phyloP scores from a whole-genome alignment of 2,329 filamentous ascomycete species.

The Aotearoamyces nothofagi region DNA sequence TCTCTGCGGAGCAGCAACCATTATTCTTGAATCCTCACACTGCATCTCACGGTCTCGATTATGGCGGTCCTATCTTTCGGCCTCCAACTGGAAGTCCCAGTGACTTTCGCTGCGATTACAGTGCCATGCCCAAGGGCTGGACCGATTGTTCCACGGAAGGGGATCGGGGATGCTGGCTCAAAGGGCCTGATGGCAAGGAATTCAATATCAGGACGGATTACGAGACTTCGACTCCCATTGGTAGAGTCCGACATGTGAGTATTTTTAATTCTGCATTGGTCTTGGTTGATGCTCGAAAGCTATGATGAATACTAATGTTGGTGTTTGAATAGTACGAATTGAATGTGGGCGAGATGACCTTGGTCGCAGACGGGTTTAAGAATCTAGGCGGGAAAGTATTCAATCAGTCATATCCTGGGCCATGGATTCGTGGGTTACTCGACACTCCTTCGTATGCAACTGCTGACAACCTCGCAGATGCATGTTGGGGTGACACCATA shows the following conservation, averaged over 20 bases:
- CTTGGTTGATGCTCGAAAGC: neutral
- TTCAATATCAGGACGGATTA: neutral
- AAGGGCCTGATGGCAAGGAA: neutral
- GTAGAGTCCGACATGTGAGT: neutral
- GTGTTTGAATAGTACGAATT: constrained; percentile 25
- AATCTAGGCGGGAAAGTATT: constrained; percentile 22
- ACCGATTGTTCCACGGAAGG: neutral
- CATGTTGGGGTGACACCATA: constrained; percentile 1
- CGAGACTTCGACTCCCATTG: neutral
- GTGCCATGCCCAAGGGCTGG: neutral
- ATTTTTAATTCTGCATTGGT: neutral
- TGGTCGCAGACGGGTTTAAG: constrained; percentile 28
- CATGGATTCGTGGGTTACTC: constrained; percentile 26
- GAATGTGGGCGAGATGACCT: constrained; percentile 25
- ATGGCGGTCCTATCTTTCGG: neutral
- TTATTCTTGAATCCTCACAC: neutral
- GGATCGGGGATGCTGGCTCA: neutral
- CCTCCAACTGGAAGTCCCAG: neutral
- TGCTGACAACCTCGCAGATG: too few relatives aligned
- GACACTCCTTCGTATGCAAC: too few relatives aligned
- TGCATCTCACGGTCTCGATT: neutral
- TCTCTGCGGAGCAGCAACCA: neutral
- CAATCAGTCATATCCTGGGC: constrained; percentile 30
- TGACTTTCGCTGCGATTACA: neutral
- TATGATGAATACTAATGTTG: too few relatives aligned